Percentiles rank a stretch among this genome's conserved stretches.
Conservation (phyloP, 768 basidiomycete species). For the Infundibulicybe gibba region DNA sequence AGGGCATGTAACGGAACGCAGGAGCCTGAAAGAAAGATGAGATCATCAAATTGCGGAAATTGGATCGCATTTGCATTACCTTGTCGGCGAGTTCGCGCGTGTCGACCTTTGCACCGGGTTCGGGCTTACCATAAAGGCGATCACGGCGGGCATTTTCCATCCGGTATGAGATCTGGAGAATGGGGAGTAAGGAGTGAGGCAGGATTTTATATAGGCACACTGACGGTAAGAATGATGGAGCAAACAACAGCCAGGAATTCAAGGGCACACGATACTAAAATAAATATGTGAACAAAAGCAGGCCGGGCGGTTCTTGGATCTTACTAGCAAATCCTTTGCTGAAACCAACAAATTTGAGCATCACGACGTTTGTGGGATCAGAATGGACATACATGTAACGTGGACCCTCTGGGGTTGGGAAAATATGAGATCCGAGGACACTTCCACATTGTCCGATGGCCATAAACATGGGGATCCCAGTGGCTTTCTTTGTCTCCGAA, state of each 20-base stretch:
- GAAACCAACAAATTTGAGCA: background rate
- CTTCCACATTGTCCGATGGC: constrained; percentile 78
- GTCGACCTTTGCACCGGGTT: constrained; percentile 47
- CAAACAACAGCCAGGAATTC: constrained; percentile 54
- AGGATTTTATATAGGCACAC: constrained; percentile 5
- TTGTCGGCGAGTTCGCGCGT: constrained; percentile 65
- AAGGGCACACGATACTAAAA: constrained; percentile 44
- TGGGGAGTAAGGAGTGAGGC: background rate
- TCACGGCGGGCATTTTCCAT: constrained; percentile 58
- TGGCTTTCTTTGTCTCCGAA: constrained; percentile 74
- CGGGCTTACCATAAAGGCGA: constrained; percentile 45
- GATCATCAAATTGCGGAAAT: background rate
- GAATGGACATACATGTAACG: constrained; percentile 50
- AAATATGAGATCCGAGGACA: constrained; percentile 72
- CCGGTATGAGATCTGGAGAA: constrained; percentile 58
- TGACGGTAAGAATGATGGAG: constrained; percentile 47
- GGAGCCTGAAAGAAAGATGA: constrained; percentile 38
- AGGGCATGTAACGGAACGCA: constrained; percentile 54
- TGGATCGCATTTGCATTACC: constrained; percentile 27
- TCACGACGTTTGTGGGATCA: background rate
- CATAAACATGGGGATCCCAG: constrained; percentile 77
- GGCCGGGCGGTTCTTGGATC: constrained; percentile 9
- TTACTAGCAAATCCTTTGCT: constrained; percentile 59
- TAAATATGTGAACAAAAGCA: background rate
- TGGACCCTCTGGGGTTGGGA: constrained; percentile 61